phyloP scores from a whole-genome alignment of 2,329 filamentous ascomycete species.

The Nannizziopsis barbatae region DNA sequence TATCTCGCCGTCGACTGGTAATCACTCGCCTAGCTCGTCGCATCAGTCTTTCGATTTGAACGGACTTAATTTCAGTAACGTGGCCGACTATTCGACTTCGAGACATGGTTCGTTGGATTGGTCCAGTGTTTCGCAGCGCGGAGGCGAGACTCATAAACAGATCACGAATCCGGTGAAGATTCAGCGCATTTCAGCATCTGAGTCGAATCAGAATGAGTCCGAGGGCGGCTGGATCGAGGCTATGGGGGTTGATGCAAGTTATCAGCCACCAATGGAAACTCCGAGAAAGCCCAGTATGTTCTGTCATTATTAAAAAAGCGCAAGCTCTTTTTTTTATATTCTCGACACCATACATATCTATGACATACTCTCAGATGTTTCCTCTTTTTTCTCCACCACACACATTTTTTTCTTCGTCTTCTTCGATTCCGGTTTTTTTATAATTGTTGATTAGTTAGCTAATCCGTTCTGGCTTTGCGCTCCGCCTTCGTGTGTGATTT shows the following conservation, averaged over 20 bases:
- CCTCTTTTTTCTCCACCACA: too few relatives aligned
- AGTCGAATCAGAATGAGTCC: constrained; percentile 40
- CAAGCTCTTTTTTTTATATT: background rate
- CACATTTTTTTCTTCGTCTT: too few relatives aligned
- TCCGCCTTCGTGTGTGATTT: background rate
- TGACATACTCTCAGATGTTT: too few relatives aligned
- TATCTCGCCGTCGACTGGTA: constrained; percentile 33
- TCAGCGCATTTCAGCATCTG: constrained; percentile 19
- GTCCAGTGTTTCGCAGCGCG: constrained; percentile 19
- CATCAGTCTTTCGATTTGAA: constrained; percentile 18
- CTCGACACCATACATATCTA: background rate
- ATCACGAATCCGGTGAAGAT: constrained; percentile 25
- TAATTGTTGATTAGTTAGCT: background rate
- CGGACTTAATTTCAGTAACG: constrained; percentile 14
- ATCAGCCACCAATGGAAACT: constrained; percentile 65
- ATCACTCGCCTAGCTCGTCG: constrained; percentile 31
- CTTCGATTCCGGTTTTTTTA: too few relatives aligned
- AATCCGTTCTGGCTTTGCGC: constrained; percentile 24
- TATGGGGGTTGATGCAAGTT: constrained; percentile 74
- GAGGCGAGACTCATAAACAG: constrained; percentile 15
- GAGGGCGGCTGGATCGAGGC: constrained; percentile 69
- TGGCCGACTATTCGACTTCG: constrained; percentile 19
- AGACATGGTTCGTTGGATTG: constrained; percentile 21
- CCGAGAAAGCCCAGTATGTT: constrained; percentile 53
- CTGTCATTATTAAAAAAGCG: background rate